These are phyloP conservation scores for Schwanniomyces vanrijiae DNA, from an alignment of 805 yeast genomes.

Conservation along the genomic window DNA sequence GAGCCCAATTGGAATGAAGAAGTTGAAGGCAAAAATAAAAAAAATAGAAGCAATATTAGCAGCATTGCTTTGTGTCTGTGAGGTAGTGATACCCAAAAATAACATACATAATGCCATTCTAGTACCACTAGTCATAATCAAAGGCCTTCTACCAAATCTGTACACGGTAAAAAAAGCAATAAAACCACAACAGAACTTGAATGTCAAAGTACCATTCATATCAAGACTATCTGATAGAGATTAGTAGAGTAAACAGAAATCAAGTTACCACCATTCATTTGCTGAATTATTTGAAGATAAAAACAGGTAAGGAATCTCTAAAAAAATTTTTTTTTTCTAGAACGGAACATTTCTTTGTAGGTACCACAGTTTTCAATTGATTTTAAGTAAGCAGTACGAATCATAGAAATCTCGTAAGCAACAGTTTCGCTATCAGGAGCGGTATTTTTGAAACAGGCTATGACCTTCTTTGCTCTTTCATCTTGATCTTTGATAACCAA, in stretches of 20 bases:
- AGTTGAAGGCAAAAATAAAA: neutral
- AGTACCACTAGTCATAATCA: neutral
- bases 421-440: neutral
- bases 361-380: too few species aligned
- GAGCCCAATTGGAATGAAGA: too few species aligned
- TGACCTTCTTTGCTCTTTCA: slow-evolving; percentile 24
- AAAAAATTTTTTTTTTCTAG: too few species aligned
- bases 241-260: neutral
- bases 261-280: neutral
- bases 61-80: neutral
- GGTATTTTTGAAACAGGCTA: slow-evolving; percentile 29
- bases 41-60: neutral
- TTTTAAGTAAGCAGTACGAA: too few species aligned
- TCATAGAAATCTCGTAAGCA: too few species aligned
- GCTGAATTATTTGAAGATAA: neutral
- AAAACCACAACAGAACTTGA: too few species aligned
- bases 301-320: neutral
- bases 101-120: neutral
- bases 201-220: neutral
- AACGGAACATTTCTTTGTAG: too few species aligned
- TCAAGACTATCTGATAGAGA: neutral
- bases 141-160: neutral
- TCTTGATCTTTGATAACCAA: slow-evolving; percentile 31
- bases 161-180: neutral
- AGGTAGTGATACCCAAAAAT: neutral